Conservation (phyloP, 179 eudicot species). For the Beta macrorhiza region DNA sequence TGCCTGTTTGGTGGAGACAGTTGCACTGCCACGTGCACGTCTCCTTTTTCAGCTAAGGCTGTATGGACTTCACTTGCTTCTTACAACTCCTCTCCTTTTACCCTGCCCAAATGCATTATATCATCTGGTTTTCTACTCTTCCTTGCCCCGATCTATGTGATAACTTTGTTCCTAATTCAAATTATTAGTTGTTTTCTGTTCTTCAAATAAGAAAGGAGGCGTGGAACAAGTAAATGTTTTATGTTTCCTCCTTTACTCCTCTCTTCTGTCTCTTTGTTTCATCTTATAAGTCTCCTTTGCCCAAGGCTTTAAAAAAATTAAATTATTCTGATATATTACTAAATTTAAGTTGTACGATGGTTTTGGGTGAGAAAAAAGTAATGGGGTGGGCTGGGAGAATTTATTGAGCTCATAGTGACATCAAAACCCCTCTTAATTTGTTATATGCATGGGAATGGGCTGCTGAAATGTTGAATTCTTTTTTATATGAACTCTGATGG, state of each 20-base stretch:
- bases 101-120: neutral
- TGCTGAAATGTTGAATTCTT: constrained; percentile 4
- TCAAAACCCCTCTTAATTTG: neutral
- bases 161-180: neutral
- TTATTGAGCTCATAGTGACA: neutral
- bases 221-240: neutral
- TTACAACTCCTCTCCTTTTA: neutral
- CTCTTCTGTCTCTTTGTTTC: neutral
- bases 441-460: neutral
- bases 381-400: neutral
- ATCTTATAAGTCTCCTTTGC: neutral
- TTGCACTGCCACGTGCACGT: constrained; percentile 1
- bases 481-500: constrained; percentile 1
- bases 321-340: neutral
- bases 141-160: neutral
- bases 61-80: neutral
- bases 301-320: neutral
- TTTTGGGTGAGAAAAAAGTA: neutral
- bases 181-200: neutral
- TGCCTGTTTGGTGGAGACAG: neutral
- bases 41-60: neutral
- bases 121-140: neutral
- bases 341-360: neutral
- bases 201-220: neutral
- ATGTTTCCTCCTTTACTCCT: neutral